Base-by-base conservation (phyloP, 306 rosid genomes). In the Cercis canadensis region DNA sequence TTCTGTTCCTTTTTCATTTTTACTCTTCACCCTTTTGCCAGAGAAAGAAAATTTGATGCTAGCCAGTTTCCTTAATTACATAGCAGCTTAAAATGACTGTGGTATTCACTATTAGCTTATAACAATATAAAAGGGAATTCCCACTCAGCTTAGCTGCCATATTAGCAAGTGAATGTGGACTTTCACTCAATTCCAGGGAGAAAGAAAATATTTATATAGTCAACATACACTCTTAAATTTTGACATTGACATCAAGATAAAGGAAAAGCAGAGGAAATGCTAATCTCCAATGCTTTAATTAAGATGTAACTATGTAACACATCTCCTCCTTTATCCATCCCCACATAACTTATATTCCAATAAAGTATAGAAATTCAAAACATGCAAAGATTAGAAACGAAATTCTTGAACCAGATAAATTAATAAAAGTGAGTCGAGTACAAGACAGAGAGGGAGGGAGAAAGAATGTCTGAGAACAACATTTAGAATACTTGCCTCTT, bases 401-500 rank as follows among this genome's bases (percentile, higher is more conserved):
- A n/a, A n/a, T n/a, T n/a, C n/a, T n/a, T n/a, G n/a, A 19, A 62
- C 51, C 67, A 18, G 11, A 40, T 62, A 11, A 62, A 15, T 62
- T 6, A 17, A 21, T 24, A 7, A 13, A 2, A 60, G 56, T 17
- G 29, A 1, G 1, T 24, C 29, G 29, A 24, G 29, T 24, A 24
- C n/a, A 14, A 12, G n/a, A 3, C 2, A 12, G 49, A 3, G 15
- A 44, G 33, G 29, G 17, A 24, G 67, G 14, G 40, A 18, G 24
- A 31, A 45, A 21, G 66, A 16, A 17, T 36, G 64, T 24, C 43
- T 17, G 31, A 46, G 11, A 65, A 57, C 17, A 51, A 61, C 51
- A 58, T 52, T 70, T 57, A 72, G 41, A 64, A 73, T 65, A 74
- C 74, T 69, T 82, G 81, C 99, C 99, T 86, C 83, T 85, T 7